Conservation (phyloP, 345 rosid genomes). For the Gynandropsis gynandra region DNA sequence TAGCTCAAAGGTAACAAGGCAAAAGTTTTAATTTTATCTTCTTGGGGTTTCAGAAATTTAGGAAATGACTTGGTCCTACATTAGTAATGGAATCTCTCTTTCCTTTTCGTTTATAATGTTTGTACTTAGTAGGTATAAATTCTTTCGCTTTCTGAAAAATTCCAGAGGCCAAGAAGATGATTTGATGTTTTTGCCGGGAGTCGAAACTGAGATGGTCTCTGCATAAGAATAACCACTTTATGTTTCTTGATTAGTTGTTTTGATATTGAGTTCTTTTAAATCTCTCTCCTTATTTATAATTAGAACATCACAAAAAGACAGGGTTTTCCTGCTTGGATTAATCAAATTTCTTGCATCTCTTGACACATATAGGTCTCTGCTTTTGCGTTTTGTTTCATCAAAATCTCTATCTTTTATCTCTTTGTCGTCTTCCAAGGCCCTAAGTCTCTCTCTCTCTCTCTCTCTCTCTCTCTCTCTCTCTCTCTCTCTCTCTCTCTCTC, state of each 20-base stretch:
- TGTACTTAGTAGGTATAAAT: background rate
- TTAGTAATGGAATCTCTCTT: conserved; percentile 4
- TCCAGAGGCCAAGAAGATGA: background rate
- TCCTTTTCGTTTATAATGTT: too few species aligned
- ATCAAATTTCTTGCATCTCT: background rate
- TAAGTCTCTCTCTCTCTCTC: conserved; percentile 13
- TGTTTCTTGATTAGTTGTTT: too few species aligned
- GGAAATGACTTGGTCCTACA: conserved; percentile 7
- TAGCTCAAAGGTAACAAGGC: conserved; percentile 15
- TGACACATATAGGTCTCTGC: background rate
- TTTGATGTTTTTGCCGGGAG: background rate
- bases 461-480: too few species aligned
- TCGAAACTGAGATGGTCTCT: background rate
- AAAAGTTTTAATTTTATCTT: background rate
- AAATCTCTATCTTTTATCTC: background rate
- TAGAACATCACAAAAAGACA: too few species aligned
- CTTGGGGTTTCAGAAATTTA: background rate
- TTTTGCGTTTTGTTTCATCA: background rate
- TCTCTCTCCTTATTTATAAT: too few species aligned
- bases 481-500: conserved; percentile 11
- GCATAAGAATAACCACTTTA: background rate
- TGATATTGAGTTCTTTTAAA: too few species aligned
- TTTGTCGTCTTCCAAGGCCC: conserved; percentile 17
- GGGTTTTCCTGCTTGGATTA: conserved; percentile 2
- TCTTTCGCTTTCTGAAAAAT: background rate